Percentiles rank a stretch among this genome's conserved stretches.
phyloP scores from a whole-genome alignment of 345 rosid species.

The Citrus unshiu region DNA sequence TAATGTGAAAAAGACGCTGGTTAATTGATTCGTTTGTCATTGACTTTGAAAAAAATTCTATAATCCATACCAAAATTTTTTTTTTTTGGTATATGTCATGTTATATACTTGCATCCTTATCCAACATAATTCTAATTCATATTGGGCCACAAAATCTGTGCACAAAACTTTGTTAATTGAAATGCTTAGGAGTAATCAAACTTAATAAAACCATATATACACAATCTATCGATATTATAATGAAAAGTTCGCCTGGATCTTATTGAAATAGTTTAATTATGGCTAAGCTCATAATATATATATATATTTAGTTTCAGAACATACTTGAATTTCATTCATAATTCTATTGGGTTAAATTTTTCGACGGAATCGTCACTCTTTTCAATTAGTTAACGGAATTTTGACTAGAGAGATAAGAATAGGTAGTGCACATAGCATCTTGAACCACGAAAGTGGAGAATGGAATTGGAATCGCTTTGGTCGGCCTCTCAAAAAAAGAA shows the following conservation, averaged over 20 bases:
- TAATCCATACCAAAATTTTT: no score
- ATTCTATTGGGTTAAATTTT: neutral
- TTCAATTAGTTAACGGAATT: neutral
- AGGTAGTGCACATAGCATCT: slow-evolving; percentile 6
- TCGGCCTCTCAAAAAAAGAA: slow-evolving; percentile 34
- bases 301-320: no score
- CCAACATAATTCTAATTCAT: neutral
- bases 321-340: no score
- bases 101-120: neutral
- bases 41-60: neutral
- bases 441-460: slow-evolving; percentile 30
- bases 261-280: no score
- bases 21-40: neutral
- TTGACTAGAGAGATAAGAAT: slow-evolving; percentile 16
- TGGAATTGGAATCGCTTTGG: slow-evolving; percentile 39
- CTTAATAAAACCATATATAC: no score
- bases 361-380: neutral
- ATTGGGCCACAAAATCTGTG: neutral
- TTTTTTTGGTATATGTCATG: neutral
- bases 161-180: neutral
- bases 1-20: neutral
- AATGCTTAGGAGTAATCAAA: neutral
- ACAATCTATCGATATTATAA: no score
- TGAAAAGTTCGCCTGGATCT: no score
- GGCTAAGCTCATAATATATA: no score